phyloP scores from a whole-genome alignment of 345 rosid genomes.

The Eucalyptus rudis region DNA sequence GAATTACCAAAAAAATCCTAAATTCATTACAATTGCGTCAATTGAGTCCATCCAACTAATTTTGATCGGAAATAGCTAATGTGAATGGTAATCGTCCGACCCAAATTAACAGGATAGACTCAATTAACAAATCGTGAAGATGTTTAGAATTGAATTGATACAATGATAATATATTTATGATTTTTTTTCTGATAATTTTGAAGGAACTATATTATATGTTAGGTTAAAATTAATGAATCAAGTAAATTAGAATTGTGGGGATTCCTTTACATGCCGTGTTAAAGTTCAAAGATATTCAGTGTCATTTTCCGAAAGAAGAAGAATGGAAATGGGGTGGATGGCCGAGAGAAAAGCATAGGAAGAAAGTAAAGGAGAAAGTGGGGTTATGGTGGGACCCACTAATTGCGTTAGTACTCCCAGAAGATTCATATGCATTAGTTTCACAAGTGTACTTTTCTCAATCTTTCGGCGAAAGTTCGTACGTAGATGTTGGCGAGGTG shows the following conservation, averaged over 20 bases:
- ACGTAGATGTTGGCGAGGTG: neutral
- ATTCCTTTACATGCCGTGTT: too few relatives aligned
- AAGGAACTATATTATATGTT: too few relatives aligned
- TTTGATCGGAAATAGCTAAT: too few relatives aligned
- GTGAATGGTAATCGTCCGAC: fast-evolving
- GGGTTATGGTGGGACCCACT: neutral
- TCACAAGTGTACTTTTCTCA: neutral
- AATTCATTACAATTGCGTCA: too few relatives aligned
- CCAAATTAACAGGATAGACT: fast-evolving
- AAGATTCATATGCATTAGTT: neutral
- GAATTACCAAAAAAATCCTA: too few relatives aligned
- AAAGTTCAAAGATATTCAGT: neutral
- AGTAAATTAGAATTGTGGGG: neutral
- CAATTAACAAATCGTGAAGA: fast-evolving
- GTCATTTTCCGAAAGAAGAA: neutral
- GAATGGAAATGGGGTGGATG: neutral
- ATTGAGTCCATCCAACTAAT: fast-evolving
- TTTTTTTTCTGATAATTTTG: too few relatives aligned
- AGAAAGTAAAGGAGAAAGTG: neutral
- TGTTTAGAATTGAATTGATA: too few relatives aligned
- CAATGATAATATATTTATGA: too few relatives aligned
- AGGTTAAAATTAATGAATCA: too few relatives aligned
- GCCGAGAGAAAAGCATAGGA: neutral
- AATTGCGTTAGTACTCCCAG: neutral
- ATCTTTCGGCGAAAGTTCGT: neutral